These are phyloP conservation scores for Epicoccum nigrum DNA, from an alignment of 2,329 filamentous ascomycete species.

Conservation along the genomic window DNA sequence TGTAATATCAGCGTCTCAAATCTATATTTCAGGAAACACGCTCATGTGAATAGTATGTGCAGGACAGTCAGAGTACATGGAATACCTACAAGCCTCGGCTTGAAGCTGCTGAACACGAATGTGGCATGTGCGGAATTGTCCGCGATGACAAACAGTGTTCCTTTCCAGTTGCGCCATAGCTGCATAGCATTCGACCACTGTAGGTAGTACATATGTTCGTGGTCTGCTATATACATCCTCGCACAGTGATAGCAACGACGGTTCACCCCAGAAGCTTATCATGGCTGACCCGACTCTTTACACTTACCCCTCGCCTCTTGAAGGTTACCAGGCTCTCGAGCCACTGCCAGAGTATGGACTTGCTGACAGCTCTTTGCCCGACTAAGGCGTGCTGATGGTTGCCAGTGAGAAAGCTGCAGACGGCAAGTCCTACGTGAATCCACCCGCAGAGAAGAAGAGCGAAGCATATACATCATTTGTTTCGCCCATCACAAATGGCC, in stretches of 20 bases:
- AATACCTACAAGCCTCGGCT: background rate
- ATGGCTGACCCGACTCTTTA: constrained; percentile 54
- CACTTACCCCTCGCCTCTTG: constrained; percentile 62
- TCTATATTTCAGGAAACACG: no score
- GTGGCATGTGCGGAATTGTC: constrained; percentile 9
- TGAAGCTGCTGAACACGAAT: background rate
- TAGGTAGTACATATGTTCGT: background rate
- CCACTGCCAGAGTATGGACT: constrained; percentile 56
- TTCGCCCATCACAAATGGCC: constrained; percentile 69
- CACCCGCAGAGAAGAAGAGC: constrained; percentile 65
- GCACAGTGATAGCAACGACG: background rate
- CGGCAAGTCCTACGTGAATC: constrained; percentile 78
- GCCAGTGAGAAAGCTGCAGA: constrained; percentile 67
- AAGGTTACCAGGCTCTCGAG: constrained; percentile 63
- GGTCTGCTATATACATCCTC: constrained; percentile 4
- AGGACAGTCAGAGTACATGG: background rate
- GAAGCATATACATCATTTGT: constrained; percentile 73
- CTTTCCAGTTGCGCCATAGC: constrained; percentile 7
- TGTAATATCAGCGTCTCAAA: background rate
- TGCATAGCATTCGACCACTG: background rate
- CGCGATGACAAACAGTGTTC: constrained; percentile 11
- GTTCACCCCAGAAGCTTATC: background rate
- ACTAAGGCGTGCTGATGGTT: constrained; percentile 9
- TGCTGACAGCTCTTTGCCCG: background rate
- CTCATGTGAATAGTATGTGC: background rate